Conservation (phyloP, 768 basidiomycete species). For the Harrya chromipes region DNA sequence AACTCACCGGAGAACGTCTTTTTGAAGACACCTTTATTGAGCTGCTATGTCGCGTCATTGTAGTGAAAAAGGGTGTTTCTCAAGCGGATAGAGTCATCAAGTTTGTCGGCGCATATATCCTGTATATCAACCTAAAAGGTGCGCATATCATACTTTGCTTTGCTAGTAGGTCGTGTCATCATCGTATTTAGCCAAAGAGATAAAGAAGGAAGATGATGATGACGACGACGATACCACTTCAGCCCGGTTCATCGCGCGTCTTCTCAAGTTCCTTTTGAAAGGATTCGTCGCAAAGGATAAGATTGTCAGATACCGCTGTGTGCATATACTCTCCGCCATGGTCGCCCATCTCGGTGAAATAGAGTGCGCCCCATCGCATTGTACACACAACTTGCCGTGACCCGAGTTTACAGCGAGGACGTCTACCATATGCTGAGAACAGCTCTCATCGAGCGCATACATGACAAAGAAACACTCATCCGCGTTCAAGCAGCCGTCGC, state of each 20-base stretch:
- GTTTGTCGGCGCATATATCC: constrained; percentile 78
- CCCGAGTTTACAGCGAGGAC: constrained; percentile 56
- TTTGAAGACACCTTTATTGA: constrained; percentile 68
- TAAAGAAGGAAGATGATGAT: constrained; percentile 31
- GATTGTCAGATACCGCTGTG: constrained; percentile 73
- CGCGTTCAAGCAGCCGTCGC: constrained; percentile 79
- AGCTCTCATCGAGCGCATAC: constrained; percentile 64
- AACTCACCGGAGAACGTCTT: constrained; percentile 68
- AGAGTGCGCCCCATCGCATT: constrained; percentile 52
- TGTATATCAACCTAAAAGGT: constrained; percentile 78
- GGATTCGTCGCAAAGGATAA: constrained; percentile 90
- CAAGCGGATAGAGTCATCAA: constrained; percentile 77
- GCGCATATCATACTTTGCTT: constrained; percentile 9
- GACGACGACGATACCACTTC: constrained; percentile 64
- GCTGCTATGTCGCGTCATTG: constrained; percentile 57
- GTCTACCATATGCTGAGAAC: constrained; percentile 60
- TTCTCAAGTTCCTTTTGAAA: constrained; percentile 69
- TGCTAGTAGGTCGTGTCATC: neutral
- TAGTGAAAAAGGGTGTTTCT: constrained; percentile 75
- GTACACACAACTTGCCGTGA: neutral
- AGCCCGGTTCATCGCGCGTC: constrained; percentile 62
- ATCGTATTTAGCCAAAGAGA: constrained; percentile 35
- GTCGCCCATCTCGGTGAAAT: constrained; percentile 78
- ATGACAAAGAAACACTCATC: constrained; percentile 76
- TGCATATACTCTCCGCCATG: constrained; percentile 77